Evolutionary conservation across 139 green algal genomes (phyloP), one percentile per base, ranked within the genome.

Genomic region (Picochlorum sp.): DNA sequence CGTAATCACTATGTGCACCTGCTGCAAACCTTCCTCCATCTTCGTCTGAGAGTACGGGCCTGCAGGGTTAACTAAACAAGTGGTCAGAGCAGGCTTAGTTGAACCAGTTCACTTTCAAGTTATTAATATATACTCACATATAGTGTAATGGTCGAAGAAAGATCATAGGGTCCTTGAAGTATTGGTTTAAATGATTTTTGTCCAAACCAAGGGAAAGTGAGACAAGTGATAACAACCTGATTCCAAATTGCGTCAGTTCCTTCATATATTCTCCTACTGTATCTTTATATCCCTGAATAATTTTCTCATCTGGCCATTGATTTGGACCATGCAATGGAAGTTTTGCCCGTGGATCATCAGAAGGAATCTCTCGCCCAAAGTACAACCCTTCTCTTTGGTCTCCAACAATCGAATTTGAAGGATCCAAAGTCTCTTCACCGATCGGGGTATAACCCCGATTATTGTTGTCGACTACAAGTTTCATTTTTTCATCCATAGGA

Each of bases 371-470:
- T 20, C 79, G 47, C 1, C 84, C 79, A 63, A 87, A 89, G 68
- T 93, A 90, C 62, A 87, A 45, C 61, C 81, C 85, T 64, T 96
- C 89, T 53, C 97, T 95, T 30, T 80, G 94, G 64, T 97, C 90
- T 0, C 83, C 86, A 30, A 67, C 32, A 25, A 13, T 67, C 57
- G 85, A 79, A 0, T 50, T 47, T 0, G 30, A 35, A 4, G 81
- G 77, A 47, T 96, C 89, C 28, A 97, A 73, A 18, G 81, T 96
- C 63, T 97, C 88, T 50, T 92, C 83, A 32, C 74, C 52, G 37
- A 77, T 63, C 3, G 66, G 61, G 7, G 71, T 81, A 49, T 74
- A 81, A 4, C 74, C 74, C 33, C 68, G 62, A 63, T 85, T 81
- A 59, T 84, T 85, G 31, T 65, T 58, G 53, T 95, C 75, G n/a